Evolutionary conservation across 176 grass and related monocot genomes (phyloP), one percentile per base, ranked within the genome.

Genomic region (Ananas comosus): DNA sequence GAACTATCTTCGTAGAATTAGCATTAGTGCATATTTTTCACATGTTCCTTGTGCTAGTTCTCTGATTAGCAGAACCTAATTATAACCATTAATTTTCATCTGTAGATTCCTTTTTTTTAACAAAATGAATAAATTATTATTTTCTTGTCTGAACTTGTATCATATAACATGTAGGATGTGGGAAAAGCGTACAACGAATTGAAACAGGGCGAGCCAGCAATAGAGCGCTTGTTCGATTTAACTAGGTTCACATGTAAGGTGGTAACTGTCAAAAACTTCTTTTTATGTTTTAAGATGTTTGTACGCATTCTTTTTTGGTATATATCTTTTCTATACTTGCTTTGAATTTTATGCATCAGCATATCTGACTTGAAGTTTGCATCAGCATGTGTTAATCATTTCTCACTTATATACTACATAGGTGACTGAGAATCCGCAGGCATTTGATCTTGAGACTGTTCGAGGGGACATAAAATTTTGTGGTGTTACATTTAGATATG

Each of bases 101-200:
- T 42, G 6, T 7, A 42, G 33, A 7, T 42, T 42, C 33, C 1
- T 42, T 42, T 7, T 42, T 4, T 42, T 42, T 42, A 42, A 42
- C 33, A 42, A 42, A 42, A 42, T 42, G 33, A 42, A 42, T 42
- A 8, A 42, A 4, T 42, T 4, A 42, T 42, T 42, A 6, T 2
- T 12, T n/a, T 10, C 4, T 17, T 17, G 10, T 19, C 16, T 51
- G 13, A 50, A 76, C 14, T 57, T 54, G 24, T 64, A 12, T 66
- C 59, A 78, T 17, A 65, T 66, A 51, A 17, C 69, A 65, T 66
- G 23, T 76, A 94, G 90, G 90, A 88, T 71, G 67, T 84, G 13
- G 90, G 90, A 23, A 94, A 94, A 76, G 90, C 90, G 51, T 89
- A 82, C 27, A 94, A 89, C 84, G 90, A 94, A 73, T 80, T 89